Base-by-base conservation (phyloP, 2,329 filamentous ascomycete species). In the Trichoderma sp. region DNA sequence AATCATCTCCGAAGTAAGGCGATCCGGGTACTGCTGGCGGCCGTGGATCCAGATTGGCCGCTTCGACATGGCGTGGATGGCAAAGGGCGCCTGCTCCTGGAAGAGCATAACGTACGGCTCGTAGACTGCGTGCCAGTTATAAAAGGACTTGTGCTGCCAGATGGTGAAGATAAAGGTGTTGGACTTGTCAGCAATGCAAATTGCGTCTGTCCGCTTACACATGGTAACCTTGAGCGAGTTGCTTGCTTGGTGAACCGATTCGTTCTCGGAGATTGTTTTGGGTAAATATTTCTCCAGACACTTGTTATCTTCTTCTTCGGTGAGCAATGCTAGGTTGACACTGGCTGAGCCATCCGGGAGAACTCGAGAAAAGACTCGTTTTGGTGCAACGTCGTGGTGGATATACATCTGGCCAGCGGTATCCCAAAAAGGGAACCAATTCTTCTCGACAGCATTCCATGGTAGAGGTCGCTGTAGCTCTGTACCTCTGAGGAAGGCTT, bases 391-490 rank as follows among this genome's bases (percentile, higher is more conserved):
- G 73, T 89, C 87, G 76, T 88, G 84, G 76, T 90, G 88, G 1
- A 82, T 81, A 75, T 88, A 88, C 64, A 83, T 78, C 23, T 81
- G 76, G 6, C 82, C 83, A 0, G 80, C 71, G 0, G 73, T 71
- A 73, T 89, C 87, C 88, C 88, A 90, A 79, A 90, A 90, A 3
- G 87, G 72, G 74, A 90, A 90, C 82, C 84, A 91, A 75, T 91
- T 90, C 83, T 90, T 90, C 79, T 91, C 88, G 30, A 90, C 75
- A 0, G 74, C 43, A 3, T 76, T 75, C 74, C 80, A 85, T 0
- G 85, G 83, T 2, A 74, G 71, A 0, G 87, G 88, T 0, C 87
- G 81, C 47, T 85, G 84, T 3, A 90, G 76, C 73, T 90, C 88
- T 1, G 83, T 87, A 0, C 82, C 82, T 0, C 75, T 61, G 13